These are phyloP conservation scores for Lepiota brunneoincarnata DNA, from an alignment of 768 basidiomycete species.

Conservation along the genomic window DNA sequence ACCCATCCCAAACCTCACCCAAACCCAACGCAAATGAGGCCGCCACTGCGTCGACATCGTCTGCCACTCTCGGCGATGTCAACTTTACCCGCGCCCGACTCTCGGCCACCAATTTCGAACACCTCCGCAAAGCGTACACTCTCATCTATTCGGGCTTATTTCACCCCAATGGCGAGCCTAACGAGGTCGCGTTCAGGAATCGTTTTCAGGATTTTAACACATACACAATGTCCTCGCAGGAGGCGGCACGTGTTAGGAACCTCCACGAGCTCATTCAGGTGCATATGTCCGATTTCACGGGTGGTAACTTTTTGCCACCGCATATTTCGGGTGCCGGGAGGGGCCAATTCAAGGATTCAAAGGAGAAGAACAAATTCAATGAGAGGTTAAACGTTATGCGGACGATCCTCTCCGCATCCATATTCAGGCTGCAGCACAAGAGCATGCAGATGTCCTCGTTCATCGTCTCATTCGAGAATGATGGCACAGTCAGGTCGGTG, in stretches of 20 bases:
- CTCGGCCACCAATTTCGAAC: constrained; percentile 3
- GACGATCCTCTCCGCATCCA: constrained; percentile 4
- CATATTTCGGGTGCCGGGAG: constrained; percentile 6
- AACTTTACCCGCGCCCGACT: not conserved
- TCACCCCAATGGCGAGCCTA: constrained; percentile 8
- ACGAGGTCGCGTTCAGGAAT: not conserved
- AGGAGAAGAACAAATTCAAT: constrained; percentile 9
- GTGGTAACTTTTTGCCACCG: constrained; percentile 10
- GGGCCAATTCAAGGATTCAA: constrained; percentile 5
- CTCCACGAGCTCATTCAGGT: constrained; percentile 6
- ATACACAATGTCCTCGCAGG: constrained; percentile 8
- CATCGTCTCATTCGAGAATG: constrained; percentile 8
- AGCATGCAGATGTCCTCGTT: constrained; percentile 8
- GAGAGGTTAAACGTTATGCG: constrained; percentile 3
- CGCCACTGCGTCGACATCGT: not conserved
- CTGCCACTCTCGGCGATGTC: not conserved
- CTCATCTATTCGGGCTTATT: constrained; percentile 7
- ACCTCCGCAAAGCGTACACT: constrained; percentile 7
- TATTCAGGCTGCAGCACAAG: constrained; percentile 9
- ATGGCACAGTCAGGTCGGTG: constrained; percentile 8
- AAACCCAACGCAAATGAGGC: not conserved
- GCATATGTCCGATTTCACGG: constrained; percentile 10
- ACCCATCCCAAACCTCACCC: not conserved
- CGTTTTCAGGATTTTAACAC: constrained; percentile 7
- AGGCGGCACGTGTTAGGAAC: constrained; percentile 1